Evolutionary conservation across 176 grass and related monocot genomes (phyloP).

Genomic region (Elaeis guineensis): DNA sequence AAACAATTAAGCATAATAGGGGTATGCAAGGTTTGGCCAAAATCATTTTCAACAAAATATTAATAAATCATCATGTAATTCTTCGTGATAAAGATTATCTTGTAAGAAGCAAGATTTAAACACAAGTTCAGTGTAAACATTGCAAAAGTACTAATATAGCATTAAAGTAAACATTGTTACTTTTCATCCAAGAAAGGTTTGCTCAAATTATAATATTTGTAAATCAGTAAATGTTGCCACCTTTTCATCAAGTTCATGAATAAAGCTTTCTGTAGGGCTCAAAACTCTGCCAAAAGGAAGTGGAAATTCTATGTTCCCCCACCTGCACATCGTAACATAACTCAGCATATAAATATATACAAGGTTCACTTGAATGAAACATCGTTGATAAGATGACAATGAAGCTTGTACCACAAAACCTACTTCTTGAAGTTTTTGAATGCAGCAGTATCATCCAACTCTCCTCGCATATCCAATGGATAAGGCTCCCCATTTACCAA

Average conservation of each 20-base stretch:
- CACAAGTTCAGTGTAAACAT: too few relatives aligned
- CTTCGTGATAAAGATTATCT: too few relatives aligned
- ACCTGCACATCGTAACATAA: slow-evolving; percentile 33
- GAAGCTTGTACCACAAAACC: slow-evolving; percentile 7
- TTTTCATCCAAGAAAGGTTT: too few relatives aligned
- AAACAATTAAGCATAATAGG: too few relatives aligned
- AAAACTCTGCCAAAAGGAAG: slow-evolving; percentile 86
- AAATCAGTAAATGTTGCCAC: slow-evolving; percentile 21
- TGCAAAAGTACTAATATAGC: too few relatives aligned
- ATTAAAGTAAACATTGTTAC: too few relatives aligned
- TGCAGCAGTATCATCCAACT: slow-evolving; percentile 90
- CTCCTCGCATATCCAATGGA: slow-evolving; percentile 85
- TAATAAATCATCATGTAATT: too few relatives aligned
- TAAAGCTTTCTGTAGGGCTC: slow-evolving; percentile 65
- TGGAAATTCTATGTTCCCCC: slow-evolving; percentile 72
- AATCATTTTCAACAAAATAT: too few relatives aligned
- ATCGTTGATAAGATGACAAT: too few relatives aligned
- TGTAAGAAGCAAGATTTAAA: too few relatives aligned
- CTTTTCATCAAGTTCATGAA: slow-evolving; percentile 90
- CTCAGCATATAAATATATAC: neutral
- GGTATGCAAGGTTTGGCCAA: too few relatives aligned
- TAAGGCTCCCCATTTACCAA: slow-evolving; percentile 82
- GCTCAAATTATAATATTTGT: neutral
- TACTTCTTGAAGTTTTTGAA: slow-evolving; percentile 99
- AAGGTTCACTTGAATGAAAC: too few relatives aligned